Evolutionary conservation across 176 grass and related monocot species (phyloP).

Genomic region (Avena atlantica): DNA sequence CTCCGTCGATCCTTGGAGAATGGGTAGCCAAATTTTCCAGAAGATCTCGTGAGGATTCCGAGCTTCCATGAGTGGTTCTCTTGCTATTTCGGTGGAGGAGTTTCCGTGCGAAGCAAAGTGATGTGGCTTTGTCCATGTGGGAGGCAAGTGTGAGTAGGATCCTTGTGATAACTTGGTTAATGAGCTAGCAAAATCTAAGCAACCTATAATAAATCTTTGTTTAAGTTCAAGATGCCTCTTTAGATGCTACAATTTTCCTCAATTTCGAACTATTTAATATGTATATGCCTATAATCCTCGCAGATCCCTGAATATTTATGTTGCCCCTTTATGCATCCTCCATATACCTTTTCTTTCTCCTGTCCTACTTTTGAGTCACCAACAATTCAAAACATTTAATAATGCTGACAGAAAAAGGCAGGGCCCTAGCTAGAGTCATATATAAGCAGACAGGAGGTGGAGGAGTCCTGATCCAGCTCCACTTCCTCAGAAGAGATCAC

Average conservation of each 20-base stretch:
- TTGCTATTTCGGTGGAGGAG: background rate
- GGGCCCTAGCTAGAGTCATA: constrained; percentile 12
- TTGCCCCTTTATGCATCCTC: constrained; percentile 16
- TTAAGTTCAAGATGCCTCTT: background rate
- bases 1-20: constrained; percentile 22
- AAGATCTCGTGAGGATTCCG: background rate
- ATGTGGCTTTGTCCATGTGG: constrained; percentile 39
- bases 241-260: background rate
- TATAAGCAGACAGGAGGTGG: constrained; percentile 25
- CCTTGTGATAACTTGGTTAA: constrained; percentile 15
- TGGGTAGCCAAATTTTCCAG: background rate
- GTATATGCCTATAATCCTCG: too few relatives aligned
- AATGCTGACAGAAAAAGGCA: background rate
- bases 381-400: background rate
- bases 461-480: constrained; percentile 32
- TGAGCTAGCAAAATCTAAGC: background rate
- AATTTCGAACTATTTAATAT: background rate
- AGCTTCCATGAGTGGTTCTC: background rate
- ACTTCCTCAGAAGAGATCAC: constrained; percentile 42
- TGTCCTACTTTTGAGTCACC: constrained; percentile 30
- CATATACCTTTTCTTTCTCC: background rate
- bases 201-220: background rate
- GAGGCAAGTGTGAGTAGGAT: constrained; percentile 20
- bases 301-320: background rate
- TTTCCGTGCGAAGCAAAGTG: constrained; percentile 24